Base-by-base conservation (phyloP, 352 stramenopile genomes). In the Pythium periplocum region DNA sequence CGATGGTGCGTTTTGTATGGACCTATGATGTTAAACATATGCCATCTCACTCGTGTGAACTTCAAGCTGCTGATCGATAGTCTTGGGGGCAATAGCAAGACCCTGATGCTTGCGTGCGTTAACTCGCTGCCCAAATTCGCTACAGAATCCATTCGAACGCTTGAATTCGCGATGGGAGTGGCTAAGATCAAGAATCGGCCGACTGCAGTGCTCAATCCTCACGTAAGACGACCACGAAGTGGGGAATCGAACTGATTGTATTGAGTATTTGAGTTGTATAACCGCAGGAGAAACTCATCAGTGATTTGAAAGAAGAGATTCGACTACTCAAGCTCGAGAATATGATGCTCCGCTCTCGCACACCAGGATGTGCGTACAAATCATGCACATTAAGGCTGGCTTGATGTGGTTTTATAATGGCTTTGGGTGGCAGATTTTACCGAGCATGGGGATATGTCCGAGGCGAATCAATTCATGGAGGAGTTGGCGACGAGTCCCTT, bases 81-180 rank as follows among this genome's bases (percentile, higher is more conserved):
- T 54, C 57, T 90, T 3, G 79, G 79, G 0, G 79, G 79, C 4
- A 83, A 83, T 51, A 87, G 77, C 51, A 87, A 87, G 60, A 90
- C 79, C 9, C 69, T 90, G 8, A 90, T 90, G 79, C 62, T 90
- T 9, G 79, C 77, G n/a, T 90, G 79, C 31, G 79, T 90, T 32
- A 86, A 88, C 49, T 53, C 66, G 0, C 66, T 69, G 8, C 64
- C 73, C 4, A 62, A 82, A 43, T 90, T 88, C 56, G 57, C 71
- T 11, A 70, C 64, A 31, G 79, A 90, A 48, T 86, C 79, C 3
- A 73, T 66, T 12, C 75, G 77, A 11, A 90, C 79, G 38, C 72
- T 90, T 33, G 75, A 88, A 57, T 90, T 90, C 44, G 77, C 79
- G 7, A 90, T 90, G 77, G 79, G 79, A 6, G 79, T 90, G 36